Base-by-base conservation (phyloP, 2,329 filamentous ascomycete species). In the Fusarium falciforme region DNA sequence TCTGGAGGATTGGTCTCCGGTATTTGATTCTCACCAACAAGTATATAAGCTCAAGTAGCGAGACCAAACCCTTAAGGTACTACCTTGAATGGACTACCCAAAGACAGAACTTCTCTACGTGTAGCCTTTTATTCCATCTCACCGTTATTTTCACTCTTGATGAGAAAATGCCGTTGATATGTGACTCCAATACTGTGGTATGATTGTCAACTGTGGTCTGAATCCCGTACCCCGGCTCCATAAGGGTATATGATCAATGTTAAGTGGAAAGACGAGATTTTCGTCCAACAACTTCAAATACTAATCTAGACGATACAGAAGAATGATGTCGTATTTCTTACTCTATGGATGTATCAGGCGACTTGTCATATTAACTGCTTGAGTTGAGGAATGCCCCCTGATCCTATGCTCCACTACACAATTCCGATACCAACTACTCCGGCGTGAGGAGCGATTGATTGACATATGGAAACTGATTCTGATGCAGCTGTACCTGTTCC, bases 101-200 rank as follows among this genome's bases (percentile, higher is more conserved):
- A 31, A 17, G 17, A 2, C 7, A 54, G 6, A 20, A 6, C 9
- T 20, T 54, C 49, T 31, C 11, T 54, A 14, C 6, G 27, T 20
- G 27, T 4, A 54, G 4, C 16, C 1, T 33, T 9, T 33, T 33
- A 20, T 10, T 33, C 17, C 12, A 9, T 33, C 4, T 54, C 2
- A 4, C 3, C 6, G 11, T 1, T 1, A 16, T 31, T 20, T 33
- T 8, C 10, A 25, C 8, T 4, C 4, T 10, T 27, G 0, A 16
- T 9, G 4, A 33, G 27, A 5, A 20, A 54, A 5, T 33, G 12
- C 4, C 7, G 17, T n/a, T 31, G 17, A 5, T 31, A 9, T n/a
- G 27, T 33, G 10, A 20, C 25, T 6, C 11, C 2, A 9, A 3
- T 5, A 14, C 17, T 33, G 7, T 20, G 17, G 49, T 8, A 31